phyloP scores from a whole-genome alignment of 2,329 filamentous ascomycete species.

The Aspergillus texensis region DNA sequence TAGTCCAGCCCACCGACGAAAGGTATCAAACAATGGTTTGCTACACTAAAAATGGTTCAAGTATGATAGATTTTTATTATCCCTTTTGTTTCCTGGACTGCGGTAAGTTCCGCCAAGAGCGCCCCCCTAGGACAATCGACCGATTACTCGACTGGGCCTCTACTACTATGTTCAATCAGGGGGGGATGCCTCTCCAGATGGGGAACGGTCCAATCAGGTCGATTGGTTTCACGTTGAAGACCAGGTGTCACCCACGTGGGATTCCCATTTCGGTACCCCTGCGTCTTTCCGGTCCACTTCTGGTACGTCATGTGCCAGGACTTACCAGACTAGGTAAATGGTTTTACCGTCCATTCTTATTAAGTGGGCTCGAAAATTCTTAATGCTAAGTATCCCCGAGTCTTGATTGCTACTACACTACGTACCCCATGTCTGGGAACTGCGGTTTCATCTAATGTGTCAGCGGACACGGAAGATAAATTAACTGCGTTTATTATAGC shows the following conservation, averaged over 20 bases:
- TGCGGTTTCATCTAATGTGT: neutral
- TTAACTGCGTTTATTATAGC: neutral
- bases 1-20: neutral
- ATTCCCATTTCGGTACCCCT: neutral
- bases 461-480: neutral
- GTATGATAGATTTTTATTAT: neutral
- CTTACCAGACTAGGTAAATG: neutral
- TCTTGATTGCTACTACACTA: neutral
- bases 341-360: neutral
- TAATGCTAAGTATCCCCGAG: neutral
- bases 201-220: neutral
- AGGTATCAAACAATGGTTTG: conserved; percentile 4
- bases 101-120: neutral
- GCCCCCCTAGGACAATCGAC: neutral
- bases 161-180: neutral
- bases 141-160: neutral
- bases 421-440: neutral
- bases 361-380: neutral
- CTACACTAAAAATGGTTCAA: neutral
- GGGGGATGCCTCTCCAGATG: neutral
- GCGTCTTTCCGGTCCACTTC: neutral
- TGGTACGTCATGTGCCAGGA: neutral
- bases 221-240: neutral
- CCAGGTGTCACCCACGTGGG: conserved; percentile 3
- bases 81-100: neutral